Conservation (phyloP, 345 rosid genomes). For the Gossypium stocksii region DNA sequence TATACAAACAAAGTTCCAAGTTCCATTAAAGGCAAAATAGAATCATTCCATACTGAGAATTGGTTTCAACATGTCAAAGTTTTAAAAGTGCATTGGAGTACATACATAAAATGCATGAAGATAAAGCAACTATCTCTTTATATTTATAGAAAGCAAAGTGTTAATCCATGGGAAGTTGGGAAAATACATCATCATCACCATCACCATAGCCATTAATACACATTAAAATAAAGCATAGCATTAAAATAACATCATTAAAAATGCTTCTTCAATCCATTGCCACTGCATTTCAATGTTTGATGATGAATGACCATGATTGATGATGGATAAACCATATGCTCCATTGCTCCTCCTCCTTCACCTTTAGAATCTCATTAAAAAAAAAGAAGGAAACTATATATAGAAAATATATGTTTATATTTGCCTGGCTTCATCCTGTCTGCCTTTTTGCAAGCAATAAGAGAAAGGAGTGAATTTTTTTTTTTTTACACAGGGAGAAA, state of each 20-base stretch:
- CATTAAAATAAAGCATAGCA: conserved; percentile 8
- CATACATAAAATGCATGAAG: neutral
- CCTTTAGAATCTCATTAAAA: conserved; percentile 7
- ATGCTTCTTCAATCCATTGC: conserved; percentile 18
- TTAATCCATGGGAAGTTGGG: conserved; percentile 6
- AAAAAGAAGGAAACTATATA: conserved; percentile 8
- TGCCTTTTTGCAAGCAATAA: conserved; percentile 40
- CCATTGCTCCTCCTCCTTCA: conserved; percentile 5
- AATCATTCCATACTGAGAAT: conserved; percentile 9
- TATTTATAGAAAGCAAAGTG: conserved; percentile 15
- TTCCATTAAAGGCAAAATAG: conserved; percentile 4
- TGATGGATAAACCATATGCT: conserved; percentile 21
- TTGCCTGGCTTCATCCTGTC: conserved; percentile 66
- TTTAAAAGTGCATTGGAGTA: no score
- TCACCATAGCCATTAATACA: conserved; percentile 14
- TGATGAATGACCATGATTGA: conserved; percentile 22
- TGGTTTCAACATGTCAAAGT: neutral
- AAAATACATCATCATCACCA: conserved; percentile 12
- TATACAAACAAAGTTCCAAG: neutral
- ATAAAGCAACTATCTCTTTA: conserved; percentile 13
- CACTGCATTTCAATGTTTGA: conserved; percentile 17
- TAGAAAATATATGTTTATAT: conserved; percentile 8
- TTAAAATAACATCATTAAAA: conserved; percentile 11
- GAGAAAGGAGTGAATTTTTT: conserved; percentile 3
- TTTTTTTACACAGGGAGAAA: conserved; percentile 18